phyloP scores from a whole-genome alignment of 2,329 filamentous ascomycete species.

The Sporothrix luriei region DNA sequence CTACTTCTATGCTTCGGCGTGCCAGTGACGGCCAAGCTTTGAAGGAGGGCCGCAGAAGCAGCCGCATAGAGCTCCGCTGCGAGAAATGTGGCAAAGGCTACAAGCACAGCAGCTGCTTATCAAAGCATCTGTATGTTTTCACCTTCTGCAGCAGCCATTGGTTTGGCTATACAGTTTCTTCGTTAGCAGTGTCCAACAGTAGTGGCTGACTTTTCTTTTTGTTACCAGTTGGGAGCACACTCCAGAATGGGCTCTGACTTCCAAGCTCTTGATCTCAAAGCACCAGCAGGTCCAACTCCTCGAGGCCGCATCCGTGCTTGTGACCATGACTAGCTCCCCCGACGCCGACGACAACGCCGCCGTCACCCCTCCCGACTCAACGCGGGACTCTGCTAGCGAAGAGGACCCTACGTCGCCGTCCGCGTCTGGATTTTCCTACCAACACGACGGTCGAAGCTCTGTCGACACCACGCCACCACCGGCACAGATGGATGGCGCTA shows the following conservation, averaged over 20 bases:
- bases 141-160: conserved; percentile 38
- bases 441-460: conserved; percentile 76
- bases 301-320: conserved; percentile 93
- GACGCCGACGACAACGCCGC: conserved; percentile 39
- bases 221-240: conserved; percentile 95
- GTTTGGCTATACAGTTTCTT: conserved; percentile 45
- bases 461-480: conserved; percentile 92
- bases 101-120: conserved; percentile 99
- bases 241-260: conserved; percentile 95
- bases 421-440: conserved; percentile 78
- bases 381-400: conserved; percentile 74
- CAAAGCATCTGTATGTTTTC: conserved; percentile 98
- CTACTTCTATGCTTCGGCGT: conserved; percentile 49
- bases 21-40: conserved; percentile 85
- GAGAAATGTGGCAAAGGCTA: conserved; percentile 99
- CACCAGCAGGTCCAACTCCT: conserved; percentile 98
- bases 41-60: conserved; percentile 79
- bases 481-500: conserved; percentile 60
- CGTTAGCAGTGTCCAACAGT: neutral
- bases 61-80: conserved; percentile 85
- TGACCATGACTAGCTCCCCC: conserved; percentile 72
- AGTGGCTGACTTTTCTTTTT: conserved; percentile 47
- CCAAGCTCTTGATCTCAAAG: conserved; percentile 97
- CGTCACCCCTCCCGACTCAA: conserved; percentile 62
- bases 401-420: conserved; percentile 79